Conservation (phyloP, 495 filamentous ascomycete genomes). For the Aspergillus conjunctus region DNA sequence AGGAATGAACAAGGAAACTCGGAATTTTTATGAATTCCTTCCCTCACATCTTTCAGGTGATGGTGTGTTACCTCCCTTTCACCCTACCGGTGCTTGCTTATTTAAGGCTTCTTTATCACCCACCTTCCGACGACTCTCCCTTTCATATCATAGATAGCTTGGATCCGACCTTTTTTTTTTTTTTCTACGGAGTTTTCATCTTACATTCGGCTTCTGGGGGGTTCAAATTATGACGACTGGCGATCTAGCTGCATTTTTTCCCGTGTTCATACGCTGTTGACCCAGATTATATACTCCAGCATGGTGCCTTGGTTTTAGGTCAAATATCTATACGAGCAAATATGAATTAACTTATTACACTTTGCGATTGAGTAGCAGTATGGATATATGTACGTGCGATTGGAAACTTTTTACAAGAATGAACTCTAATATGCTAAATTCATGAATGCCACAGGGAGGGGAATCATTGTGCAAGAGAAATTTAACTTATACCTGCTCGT, state of each 20-base stretch:
- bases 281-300: slow-evolving; percentile 1
- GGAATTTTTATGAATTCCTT: too few species aligned
- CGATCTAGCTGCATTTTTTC: slow-evolving; percentile 6
- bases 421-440: neutral
- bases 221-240: neutral
- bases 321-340: neutral
- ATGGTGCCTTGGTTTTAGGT: neutral
- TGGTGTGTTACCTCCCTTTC: neutral
- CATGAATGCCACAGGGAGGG: neutral
- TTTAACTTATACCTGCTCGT: slow-evolving; percentile 15
- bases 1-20: slow-evolving; percentile 49
- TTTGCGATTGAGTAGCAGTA: neutral
- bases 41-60: too few species aligned
- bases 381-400: neutral
- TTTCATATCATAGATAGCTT: slow-evolving; percentile 1
- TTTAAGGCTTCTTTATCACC: slow-evolving; percentile 4
- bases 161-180: neutral
- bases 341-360: neutral
- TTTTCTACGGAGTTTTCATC: neutral
- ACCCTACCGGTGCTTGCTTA: slow-evolving; percentile 19
- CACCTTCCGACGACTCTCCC: slow-evolving; percentile 1
- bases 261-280: slow-evolving; percentile 7
- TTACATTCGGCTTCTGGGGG: neutral
- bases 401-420: neutral
- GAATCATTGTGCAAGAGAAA: neutral